Evolutionary conservation across 1,139 yeast genomes (phyloP).

Genomic region (Blastobotrys niveus): DNA sequence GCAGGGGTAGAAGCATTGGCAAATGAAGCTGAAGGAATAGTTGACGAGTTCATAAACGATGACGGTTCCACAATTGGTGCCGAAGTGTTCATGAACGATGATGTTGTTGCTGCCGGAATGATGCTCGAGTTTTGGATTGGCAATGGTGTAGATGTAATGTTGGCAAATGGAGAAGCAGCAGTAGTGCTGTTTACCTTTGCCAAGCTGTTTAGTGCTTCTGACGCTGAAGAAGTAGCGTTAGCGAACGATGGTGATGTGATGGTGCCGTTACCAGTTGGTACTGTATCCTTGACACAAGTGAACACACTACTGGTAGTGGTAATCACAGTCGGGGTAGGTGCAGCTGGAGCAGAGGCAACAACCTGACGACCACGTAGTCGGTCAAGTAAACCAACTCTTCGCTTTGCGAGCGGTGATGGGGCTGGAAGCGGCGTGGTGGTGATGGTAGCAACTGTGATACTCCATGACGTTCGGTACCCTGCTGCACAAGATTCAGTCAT

Average conservation of each 20-base stretch:
- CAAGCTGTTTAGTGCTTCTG: background rate
- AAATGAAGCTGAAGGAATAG: no score
- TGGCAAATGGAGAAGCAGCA: background rate
- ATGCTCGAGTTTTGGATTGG: background rate
- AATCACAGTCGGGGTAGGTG: background rate
- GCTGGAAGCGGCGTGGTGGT: background rate
- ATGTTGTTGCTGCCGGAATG: background rate
- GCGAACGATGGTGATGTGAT: background rate
- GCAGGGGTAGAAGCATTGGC: background rate
- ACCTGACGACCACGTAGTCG: background rate
- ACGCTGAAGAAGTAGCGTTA: background rate
- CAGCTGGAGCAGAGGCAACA: background rate
- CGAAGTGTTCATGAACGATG: slow-evolving; percentile 5
- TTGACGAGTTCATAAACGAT: no score
- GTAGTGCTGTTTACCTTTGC: background rate
- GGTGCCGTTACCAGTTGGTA: no score
- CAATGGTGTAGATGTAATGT: background rate
- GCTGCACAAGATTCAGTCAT: slow-evolving; percentile 5
- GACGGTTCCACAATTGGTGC: no score
- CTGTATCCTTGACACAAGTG: background rate
- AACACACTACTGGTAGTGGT: background rate
- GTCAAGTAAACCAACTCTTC: background rate
- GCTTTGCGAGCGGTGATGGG: background rate
- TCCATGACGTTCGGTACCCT: slow-evolving; percentile 4
- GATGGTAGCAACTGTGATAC: background rate